Evolutionary conservation across 2,329 filamentous ascomycete genomes (phyloP), one percentile per base, ranked within the genome.

Genomic region (Torrubiella hemipterigena): DNA sequence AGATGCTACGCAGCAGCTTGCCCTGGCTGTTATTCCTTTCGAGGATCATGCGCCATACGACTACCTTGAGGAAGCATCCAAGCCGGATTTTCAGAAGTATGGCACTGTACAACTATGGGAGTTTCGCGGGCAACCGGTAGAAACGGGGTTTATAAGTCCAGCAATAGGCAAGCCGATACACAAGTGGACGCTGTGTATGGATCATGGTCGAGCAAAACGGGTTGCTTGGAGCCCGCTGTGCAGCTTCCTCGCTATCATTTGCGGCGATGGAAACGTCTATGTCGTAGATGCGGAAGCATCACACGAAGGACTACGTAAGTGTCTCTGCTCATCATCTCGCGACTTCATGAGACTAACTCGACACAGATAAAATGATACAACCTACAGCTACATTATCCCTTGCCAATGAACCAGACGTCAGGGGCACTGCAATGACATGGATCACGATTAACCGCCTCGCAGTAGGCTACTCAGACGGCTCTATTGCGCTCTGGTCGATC

Each of bases 381-480:
- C 56, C 66, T 1, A 46, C 69, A 26, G 59, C 61, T 3, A 54
- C 53, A 0, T 52, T 75, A 11, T 52, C 49, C 13, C 51, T 71
- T 5, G 47, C 51, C 0, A 51, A 59, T 11, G 69, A 74, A 45
- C 54, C 63, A 33, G 53, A 54, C 27, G 50, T 70, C 24, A 54
- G 59, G 17, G 63, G 65, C 17, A 72, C 67, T 12, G 60, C 63
- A 36, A 58, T 75, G 31, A 58, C 67, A 9, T 76, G 71, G 71
- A 50, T 64, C 20, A 65, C 62, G 36, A 58, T 60, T 39, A 74
- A 74, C 42, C 63, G 69, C 15, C 50, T 76, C 23, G 66, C 58
- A 1, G 51, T 70, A 18, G 71, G 68, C 29, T 69, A 73, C 43
- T 61, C 59, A 1, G 71, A 76, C 37, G 71, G 71, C 19, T 69